phyloP scores from a whole-genome alignment of 768 basidiomycete genomes.

The Hysterangium stoloniferum region DNA sequence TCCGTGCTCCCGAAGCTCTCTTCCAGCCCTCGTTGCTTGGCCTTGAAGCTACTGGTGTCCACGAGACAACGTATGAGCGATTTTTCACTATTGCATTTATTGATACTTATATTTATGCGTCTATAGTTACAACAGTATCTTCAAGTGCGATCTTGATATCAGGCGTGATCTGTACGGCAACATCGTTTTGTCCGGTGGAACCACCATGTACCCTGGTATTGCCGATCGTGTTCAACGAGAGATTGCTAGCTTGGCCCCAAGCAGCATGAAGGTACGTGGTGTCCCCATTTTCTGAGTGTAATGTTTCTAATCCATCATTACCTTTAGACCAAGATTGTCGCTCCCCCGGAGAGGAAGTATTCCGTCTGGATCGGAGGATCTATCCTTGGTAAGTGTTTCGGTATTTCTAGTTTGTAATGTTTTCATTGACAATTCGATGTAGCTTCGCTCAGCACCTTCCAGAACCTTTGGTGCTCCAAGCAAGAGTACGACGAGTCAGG shows the following conservation, averaged over 20 bases:
- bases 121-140: conserved; percentile 52
- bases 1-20: conserved; percentile 50
- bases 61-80: conserved; percentile 56
- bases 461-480: conserved; percentile 91
- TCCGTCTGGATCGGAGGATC: conserved; percentile 93
- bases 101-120: conserved; percentile 2
- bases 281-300: neutral
- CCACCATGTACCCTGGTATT: conserved; percentile 93
- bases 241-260: conserved; percentile 73
- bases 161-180: conserved; percentile 76
- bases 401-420: conserved; percentile 17
- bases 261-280: conserved; percentile 70
- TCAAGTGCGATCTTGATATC: conserved; percentile 73
- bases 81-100: conserved; percentile 10
- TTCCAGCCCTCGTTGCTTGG: conserved; percentile 54
- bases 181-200: conserved; percentile 66
- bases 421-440: conserved; percentile 26
- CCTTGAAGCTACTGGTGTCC: conserved; percentile 81
- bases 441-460: conserved; percentile 91
- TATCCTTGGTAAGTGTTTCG: conserved; percentile 35
- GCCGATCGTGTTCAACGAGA: conserved; percentile 96
- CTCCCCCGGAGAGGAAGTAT: conserved; percentile 91
- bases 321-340: conserved; percentile 75
- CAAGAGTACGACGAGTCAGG: conserved; percentile 88
- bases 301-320: neutral